Evolutionary conservation across 768 basidiomycete genomes (phyloP).

Genomic region (Lepiota brunneoincarnata): DNA sequence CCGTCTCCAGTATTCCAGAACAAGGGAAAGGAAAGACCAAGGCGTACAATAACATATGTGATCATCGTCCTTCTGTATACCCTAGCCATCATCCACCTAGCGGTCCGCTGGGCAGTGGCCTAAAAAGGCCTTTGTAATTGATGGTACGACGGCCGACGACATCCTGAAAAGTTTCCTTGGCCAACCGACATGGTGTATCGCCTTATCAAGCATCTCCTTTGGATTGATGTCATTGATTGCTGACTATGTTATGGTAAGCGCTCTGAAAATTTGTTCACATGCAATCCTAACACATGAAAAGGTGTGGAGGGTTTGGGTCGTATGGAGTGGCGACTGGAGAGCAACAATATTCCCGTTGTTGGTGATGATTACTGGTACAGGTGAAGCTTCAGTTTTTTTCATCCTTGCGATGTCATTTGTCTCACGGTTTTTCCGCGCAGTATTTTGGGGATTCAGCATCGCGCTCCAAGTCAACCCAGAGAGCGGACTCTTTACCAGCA

Average conservation of each 20-base stretch:
- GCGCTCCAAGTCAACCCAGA: too few species aligned
- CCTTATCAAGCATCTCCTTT: not conserved
- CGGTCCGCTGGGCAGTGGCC: conserved; percentile 2
- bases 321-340: conserved; percentile 7
- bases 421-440: too few species aligned
- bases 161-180: not conserved
- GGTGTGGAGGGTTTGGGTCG: conserved; percentile 5
- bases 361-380: not conserved
- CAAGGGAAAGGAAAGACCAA: too few species aligned
- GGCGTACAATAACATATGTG: not conserved
- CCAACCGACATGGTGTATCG: conserved; percentile 2
- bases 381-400: not conserved
- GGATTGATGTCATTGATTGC: not conserved
- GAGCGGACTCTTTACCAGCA: too few species aligned
- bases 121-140: not conserved
- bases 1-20: too few species aligned
- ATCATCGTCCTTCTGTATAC: conserved; percentile 6
- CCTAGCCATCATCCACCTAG: conserved; percentile 2
- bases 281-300: not conserved
- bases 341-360: not conserved
- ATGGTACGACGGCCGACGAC: not conserved
- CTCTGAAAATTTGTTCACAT: not conserved
- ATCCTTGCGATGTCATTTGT: too few species aligned
- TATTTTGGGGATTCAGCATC: too few species aligned
- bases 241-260: conserved; percentile 7